Evolutionary conservation across 116 monocot species (phyloP), one percentile per base, ranked within the genome.

Genomic region (Trichopus zeylanicus): DNA sequence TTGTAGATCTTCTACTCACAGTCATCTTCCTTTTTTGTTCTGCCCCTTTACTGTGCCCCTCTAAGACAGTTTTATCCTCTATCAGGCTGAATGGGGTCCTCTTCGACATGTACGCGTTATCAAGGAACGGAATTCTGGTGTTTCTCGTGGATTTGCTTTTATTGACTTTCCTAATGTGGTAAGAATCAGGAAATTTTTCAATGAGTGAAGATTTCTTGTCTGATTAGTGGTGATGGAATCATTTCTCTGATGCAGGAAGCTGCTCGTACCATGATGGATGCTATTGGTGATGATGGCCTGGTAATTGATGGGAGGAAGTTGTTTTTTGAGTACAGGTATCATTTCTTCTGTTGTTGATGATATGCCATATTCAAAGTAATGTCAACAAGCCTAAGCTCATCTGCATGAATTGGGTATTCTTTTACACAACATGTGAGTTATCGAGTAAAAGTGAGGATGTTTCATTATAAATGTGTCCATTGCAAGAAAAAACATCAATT

Each of bases 61-160:
- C 42, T 42, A 15, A 42, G 2, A n/a, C 13, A 3, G 8, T 42
- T 42, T 13, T 42, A 15, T 42, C 64, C 11, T 54, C 23, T 75
- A 75, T 5, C 66, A 97, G 97, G 79, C 87, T 66, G 82, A 91
- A 57, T 97, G 91, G 91, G 97, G 97, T 29, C 97, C 97, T 6
- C 79, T 97, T 61, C 87, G 73, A 46, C 91, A 91, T 73, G 79
- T 97, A 16, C 97, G 97, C 64, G 82, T 97, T 5, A 97, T 97
- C 54, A 87, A 82, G 70, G 97, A 97, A 33, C 63, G 97, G 48
- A 84, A 66, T 81, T 91, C 91, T 81, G 91, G 87, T 39, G 37
- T 79, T 53, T 91, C 97, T 15, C 87, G 97, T 59, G 97, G 97
- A 64, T 97, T 97, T 87, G 97, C 97, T 31, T 97, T 97, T 73